Percentiles rank a stretch among this genome's conserved stretches.
Conservation (phyloP, 768 basidiomycete genomes). For the Leucosporidium scottii region DNA sequence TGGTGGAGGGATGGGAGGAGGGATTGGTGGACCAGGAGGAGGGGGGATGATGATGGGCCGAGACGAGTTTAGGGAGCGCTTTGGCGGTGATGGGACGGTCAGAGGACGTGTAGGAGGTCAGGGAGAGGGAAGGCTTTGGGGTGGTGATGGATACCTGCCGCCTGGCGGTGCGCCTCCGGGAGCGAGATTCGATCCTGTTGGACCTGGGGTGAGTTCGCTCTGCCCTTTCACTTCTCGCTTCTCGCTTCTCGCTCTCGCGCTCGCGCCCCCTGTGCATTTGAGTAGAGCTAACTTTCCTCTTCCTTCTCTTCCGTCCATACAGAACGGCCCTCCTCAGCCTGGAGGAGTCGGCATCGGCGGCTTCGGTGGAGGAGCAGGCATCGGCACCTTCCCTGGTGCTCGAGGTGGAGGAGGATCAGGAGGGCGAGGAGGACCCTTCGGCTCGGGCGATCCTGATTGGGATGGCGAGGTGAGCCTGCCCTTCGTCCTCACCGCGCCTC, state of each 20-base stretch:
- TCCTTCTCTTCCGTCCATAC: no score
- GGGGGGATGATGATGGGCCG: conserved; percentile 89
- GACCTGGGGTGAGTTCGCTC: no score
- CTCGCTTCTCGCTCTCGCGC: no score
- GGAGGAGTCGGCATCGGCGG: neutral
- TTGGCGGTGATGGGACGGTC: conserved; percentile 21
- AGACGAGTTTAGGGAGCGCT: conserved; percentile 58
- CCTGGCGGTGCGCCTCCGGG: conserved; percentile 81
- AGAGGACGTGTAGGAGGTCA: conserved; percentile 42
- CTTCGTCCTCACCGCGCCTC: no score
- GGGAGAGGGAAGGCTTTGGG: conserved; percentile 62
- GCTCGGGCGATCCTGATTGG: no score
- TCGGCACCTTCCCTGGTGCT: neutral
- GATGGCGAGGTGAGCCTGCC: no score
- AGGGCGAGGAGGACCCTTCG: no score
- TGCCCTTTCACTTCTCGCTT: no score
- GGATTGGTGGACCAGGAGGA: conserved; percentile 39
- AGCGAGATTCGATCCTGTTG: conserved; percentile 81
- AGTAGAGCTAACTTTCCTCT: no score
- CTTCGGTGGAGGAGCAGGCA: neutral
- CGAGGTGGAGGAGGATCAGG: neutral
- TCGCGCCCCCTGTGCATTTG: no score
- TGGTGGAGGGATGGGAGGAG: conserved; percentile 7
- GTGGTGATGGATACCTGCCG: conserved; percentile 80
- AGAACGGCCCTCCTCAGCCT: neutral